Evolutionary conservation across 2,329 filamentous ascomycete genomes (phyloP).

Genomic region (Cladosporium phlei): DNA sequence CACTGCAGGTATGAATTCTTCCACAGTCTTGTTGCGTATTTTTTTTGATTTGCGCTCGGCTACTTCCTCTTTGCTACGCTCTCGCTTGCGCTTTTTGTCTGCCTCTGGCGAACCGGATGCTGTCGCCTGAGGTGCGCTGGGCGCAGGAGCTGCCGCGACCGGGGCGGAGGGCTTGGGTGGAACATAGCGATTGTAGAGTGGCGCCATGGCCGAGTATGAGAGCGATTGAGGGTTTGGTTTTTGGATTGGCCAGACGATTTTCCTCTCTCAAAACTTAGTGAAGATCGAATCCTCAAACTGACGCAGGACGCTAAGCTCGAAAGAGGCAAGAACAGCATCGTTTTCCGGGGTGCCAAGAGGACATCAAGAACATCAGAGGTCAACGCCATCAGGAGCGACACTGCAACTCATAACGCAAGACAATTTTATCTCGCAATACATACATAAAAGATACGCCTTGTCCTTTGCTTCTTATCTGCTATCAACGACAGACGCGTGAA

Average conservation of each 20-base stretch:
- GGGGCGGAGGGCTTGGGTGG: constrained; percentile 32
- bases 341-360: constrained; percentile 6
- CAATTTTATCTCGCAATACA: no score
- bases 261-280: constrained; percentile 5
- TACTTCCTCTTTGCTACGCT: constrained; percentile 28
- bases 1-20: not conserved
- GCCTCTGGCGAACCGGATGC: constrained; percentile 2
- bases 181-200: constrained; percentile 45
- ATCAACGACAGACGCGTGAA: no score
- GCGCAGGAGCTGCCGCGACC: not conserved
- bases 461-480: not conserved
- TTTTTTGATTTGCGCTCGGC: constrained; percentile 31
- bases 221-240: constrained; percentile 10
- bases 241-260: constrained; percentile 5
- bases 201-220: constrained; percentile 32
- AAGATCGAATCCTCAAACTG: no score
- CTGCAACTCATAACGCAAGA: no score
- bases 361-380: not conserved
- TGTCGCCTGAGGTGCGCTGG: not conserved
- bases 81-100: constrained; percentile 31
- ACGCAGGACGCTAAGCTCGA: no score
- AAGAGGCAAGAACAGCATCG: no score
- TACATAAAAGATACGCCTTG: not conserved
- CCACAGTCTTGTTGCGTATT: constrained; percentile 14
- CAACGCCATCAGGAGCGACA: no score